Evolutionary conservation across 768 basidiomycete genomes (phyloP).

Genomic region (Tricholoma flavovirens): DNA sequence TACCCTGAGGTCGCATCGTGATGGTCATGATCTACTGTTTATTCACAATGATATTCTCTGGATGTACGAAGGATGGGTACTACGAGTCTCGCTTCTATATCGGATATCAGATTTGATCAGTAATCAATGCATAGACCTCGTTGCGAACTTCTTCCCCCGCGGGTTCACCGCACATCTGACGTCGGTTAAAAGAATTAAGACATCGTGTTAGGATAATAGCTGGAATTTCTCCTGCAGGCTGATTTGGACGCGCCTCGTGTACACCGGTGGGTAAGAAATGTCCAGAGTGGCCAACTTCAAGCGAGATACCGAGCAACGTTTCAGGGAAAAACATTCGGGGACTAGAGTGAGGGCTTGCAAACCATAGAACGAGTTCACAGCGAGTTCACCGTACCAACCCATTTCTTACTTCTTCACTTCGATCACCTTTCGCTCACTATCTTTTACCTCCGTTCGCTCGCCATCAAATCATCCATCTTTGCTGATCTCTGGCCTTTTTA

Average conservation of each 20-base stretch:
- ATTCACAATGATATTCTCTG: neutral
- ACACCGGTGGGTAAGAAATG: neutral
- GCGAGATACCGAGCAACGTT: neutral
- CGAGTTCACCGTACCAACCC: neutral
- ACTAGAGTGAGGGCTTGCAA: neutral
- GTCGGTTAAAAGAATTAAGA: neutral
- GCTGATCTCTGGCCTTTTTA: neutral
- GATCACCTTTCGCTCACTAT: conserved; percentile 5
- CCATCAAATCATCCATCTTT: no score
- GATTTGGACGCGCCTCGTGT: neutral
- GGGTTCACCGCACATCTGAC: neutral
- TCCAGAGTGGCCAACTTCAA: neutral
- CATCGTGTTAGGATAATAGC: neutral
- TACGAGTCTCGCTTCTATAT: neutral
- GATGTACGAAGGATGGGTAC: no score
- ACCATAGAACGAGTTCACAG: neutral
- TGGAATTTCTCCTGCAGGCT: neutral
- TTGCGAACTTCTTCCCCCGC: neutral
- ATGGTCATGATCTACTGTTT: neutral
- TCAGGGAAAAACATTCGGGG: neutral
- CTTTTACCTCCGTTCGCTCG: neutral
- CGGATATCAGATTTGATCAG: neutral
- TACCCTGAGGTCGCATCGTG: neutral
- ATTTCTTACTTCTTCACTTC: conserved; percentile 6
- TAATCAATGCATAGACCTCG: neutral